Conservation (phyloP, 2,329 filamentous ascomycete genomes). For the Colletotrichum magnum region DNA sequence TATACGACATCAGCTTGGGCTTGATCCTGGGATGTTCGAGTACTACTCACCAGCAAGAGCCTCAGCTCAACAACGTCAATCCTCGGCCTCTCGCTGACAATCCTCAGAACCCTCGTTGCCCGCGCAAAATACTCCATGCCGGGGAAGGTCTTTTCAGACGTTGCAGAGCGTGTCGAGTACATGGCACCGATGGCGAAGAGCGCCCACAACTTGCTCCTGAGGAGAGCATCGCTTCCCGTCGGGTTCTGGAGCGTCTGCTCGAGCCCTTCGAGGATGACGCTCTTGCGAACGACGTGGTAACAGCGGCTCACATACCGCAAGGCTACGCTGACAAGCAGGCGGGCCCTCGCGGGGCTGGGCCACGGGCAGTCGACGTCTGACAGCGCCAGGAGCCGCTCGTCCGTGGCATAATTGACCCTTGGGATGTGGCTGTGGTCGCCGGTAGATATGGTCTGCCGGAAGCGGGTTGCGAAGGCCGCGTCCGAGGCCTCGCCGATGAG, state of each 20-base stretch:
- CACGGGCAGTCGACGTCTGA: constrained; percentile 51
- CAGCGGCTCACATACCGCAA: constrained; percentile 55
- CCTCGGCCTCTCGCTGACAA: constrained; percentile 58
- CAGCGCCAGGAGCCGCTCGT: constrained; percentile 47
- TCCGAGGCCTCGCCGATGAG: constrained; percentile 55
- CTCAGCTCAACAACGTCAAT: constrained; percentile 60
- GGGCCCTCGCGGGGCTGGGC: constrained; percentile 55
- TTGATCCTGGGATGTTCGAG: no score
- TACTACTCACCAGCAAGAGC: constrained; percentile 57
- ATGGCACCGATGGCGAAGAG: constrained; percentile 62
- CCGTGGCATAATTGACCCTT: constrained; percentile 51
- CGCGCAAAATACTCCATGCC: constrained; percentile 59
- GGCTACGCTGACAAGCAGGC: constrained; percentile 56
- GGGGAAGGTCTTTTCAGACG: constrained; percentile 53
- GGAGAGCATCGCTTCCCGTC: constrained; percentile 49
- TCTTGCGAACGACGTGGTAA: constrained; percentile 59
- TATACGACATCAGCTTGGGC: constrained; percentile 37
- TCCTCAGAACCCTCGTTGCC: constrained; percentile 54
- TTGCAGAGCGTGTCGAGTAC: constrained; percentile 57
- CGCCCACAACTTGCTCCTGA: constrained; percentile 58
- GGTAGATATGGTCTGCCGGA: constrained; percentile 52
- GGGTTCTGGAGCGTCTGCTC: constrained; percentile 55
- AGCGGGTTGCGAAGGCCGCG: constrained; percentile 53
- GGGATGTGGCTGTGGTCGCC: constrained; percentile 50
- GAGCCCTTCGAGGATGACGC: constrained; percentile 52